phyloP scores from a whole-genome alignment of 2,329 filamentous ascomycete genomes.

The Alternaria rosae region DNA sequence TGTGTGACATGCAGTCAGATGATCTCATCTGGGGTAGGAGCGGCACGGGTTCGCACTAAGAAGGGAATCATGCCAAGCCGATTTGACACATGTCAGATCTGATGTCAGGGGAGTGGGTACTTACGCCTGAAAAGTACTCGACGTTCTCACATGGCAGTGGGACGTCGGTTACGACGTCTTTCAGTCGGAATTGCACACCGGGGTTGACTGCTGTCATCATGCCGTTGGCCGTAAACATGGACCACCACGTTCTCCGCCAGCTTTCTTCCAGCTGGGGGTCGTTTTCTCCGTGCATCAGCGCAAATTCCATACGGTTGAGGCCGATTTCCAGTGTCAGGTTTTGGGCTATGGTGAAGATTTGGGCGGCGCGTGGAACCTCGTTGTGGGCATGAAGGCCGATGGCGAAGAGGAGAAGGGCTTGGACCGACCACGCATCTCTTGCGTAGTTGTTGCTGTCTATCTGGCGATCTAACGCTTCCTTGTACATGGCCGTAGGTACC shows the following conservation, averaged over 20 bases:
- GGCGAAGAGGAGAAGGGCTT: constrained; percentile 78
- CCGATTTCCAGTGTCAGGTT: constrained; percentile 77
- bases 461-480: constrained; percentile 45
- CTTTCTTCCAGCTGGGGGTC: constrained; percentile 79
- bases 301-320: constrained; percentile 74
- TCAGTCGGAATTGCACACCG: constrained; percentile 73
- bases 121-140: constrained; percentile 63
- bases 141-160: constrained; percentile 82
- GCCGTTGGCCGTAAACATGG: constrained; percentile 79
- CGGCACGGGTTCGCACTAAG: constrained; percentile 1
- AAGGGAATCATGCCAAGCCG: constrained; percentile 25
- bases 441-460: constrained; percentile 42
- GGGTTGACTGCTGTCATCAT: constrained; percentile 83
- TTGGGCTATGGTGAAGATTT: constrained; percentile 72
- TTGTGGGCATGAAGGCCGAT: constrained; percentile 81
- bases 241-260: constrained; percentile 93
- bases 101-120: constrained; percentile 18
- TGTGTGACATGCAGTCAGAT: constrained; percentile 5
- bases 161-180: constrained; percentile 71
- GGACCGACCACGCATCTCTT: constrained; percentile 67
- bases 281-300: constrained; percentile 67
- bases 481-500: constrained; percentile 55
- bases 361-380: constrained; percentile 71
- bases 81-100: constrained; percentile 2
- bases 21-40: not conserved